Base-by-base conservation (phyloP, 257 asterid genomes). In the Anisodus acutangulus region DNA sequence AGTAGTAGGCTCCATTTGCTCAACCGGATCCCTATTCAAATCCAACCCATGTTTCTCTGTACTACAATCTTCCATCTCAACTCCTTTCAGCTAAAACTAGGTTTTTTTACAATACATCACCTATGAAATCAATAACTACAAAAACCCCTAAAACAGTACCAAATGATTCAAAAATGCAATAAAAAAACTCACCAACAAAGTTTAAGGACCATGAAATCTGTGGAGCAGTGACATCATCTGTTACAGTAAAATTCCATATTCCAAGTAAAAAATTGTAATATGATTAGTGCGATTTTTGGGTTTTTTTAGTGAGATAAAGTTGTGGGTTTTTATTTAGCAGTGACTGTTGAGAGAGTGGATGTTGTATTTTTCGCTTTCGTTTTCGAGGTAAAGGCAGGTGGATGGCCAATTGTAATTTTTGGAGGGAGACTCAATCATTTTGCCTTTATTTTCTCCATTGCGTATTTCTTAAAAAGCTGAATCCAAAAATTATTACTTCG, bases 21-120 rank as follows among this genome's bases (percentile, higher is more conserved):
- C 87, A 60, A 58, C 17, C 4, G 91, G 88, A 15, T 79, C 89
- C 83, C 80, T 83, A 69, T 86, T 88, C 89, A 86, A 86, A 79
- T 88, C 88, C 84, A 88, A 45, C 85, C 83, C 83, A 22, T 47
- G 84, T 69, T 79, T 86, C 66, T 51, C 83, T 37, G 7, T 57
- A 69, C 51, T 59, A n/a, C 45, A 71, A 59, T 85, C 88, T 70
- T 78, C 87, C 92, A 86, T 89, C 79, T 69, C 54, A 49, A 78
- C 35, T 1, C 35, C 35, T 17, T 78, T 78, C 6, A 15, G 59
- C 60, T 22, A 35, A 67, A 67, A 9, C 7, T 57, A 26, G 26
- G 31, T 22, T 22, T 22, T 19, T 17, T 17, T 41, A 41, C 45
- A 41, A 41, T 6, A 78, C 66, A 31, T 8, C 13, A 37, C 31